Base-by-base conservation (phyloP, 2,329 filamentous ascomycete genomes). In the Sporothrix mexicana region DNA sequence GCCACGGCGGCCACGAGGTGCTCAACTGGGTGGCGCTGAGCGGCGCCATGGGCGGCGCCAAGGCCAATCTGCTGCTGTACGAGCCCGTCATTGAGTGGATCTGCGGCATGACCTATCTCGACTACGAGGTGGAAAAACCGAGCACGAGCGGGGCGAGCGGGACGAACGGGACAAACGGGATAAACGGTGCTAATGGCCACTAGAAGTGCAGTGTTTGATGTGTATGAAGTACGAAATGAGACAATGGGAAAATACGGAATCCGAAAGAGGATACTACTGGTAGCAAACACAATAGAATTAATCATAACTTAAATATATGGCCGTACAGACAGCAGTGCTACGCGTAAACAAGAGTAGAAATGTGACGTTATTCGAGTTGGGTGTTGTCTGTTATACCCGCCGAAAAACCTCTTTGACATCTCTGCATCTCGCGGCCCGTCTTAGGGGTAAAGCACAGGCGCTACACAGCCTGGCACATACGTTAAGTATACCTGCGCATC, bases 101-200 rank as follows among this genome's bases (percentile, higher is more conserved):
- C 64, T 75, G 74, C 69, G 74, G 74, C 72, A 75, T 75, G 74
- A 74, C 74, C n/a, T 75, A 75, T 20, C 68, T 75, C 23, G 74
- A 75, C 57, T 74, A 72, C 25, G 13, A 17, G 23, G 57, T 7
- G 12, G 55, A 55, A 45, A 49, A 17, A 17, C 45, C 17, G 55
- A 68, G 61, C 2, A 64, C 72, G 2, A 73, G 67, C 25, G 59
- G 67, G 0, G 57, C 45, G 15, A 72, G 45, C 20, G 51, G 51
- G 4, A 23, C 36, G 1, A 49, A 53, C 13, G 51, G 51, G n/a
- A 64, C 72, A 9, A 73, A 70, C 25, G 57, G 67, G 1, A 64
- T 47, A n/a, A 72, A 53, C 13, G 51, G 51, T 10, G 30, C 36
- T 3, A 49, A 62, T 15, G 64, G 49, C 8, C 43, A 69, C 43